Conservation (phyloP, 2,329 filamentous ascomycete species). For the Beauveria medogensis region DNA sequence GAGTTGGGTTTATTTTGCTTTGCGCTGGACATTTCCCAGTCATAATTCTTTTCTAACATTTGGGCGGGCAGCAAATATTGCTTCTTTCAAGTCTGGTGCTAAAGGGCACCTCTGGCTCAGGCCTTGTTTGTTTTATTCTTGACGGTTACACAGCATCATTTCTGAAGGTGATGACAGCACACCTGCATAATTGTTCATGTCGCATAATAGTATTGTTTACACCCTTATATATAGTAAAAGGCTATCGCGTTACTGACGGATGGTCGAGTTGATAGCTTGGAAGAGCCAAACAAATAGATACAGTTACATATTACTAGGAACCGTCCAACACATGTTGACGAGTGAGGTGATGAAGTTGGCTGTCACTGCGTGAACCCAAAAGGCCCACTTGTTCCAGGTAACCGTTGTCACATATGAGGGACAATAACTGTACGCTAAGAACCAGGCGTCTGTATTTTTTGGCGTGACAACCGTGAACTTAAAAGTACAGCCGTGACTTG, state of each 20-base stretch:
- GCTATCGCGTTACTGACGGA: background rate
- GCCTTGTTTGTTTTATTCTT: background rate
- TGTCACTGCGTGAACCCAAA: too few relatives aligned
- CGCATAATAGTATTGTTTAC: slow-evolving; percentile 11
- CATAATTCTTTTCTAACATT: background rate
- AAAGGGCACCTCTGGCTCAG: background rate
- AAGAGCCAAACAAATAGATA: background rate
- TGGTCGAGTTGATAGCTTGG: background rate
- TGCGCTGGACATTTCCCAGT: background rate
- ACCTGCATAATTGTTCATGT: slow-evolving; percentile 2
- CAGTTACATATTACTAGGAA: background rate
- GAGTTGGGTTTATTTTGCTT: background rate
- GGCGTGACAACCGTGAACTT: too few relatives aligned
- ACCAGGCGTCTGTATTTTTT: too few relatives aligned
- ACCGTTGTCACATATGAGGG: too few relatives aligned
- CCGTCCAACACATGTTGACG: too few relatives aligned
- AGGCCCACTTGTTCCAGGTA: too few relatives aligned
- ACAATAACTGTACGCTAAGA: too few relatives aligned
- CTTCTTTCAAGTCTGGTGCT: background rate
- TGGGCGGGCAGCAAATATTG: background rate
- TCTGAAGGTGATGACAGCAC: background rate
- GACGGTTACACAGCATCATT: slow-evolving; percentile 5
- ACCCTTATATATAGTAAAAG: slow-evolving; percentile 4
- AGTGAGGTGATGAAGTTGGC: too few relatives aligned
- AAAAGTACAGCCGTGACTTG: too few relatives aligned